These are phyloP conservation scores for Ophiostoma triangulosporum DNA, from an alignment of 2,329 filamentous ascomycete genomes.

Conservation along the genomic window DNA sequence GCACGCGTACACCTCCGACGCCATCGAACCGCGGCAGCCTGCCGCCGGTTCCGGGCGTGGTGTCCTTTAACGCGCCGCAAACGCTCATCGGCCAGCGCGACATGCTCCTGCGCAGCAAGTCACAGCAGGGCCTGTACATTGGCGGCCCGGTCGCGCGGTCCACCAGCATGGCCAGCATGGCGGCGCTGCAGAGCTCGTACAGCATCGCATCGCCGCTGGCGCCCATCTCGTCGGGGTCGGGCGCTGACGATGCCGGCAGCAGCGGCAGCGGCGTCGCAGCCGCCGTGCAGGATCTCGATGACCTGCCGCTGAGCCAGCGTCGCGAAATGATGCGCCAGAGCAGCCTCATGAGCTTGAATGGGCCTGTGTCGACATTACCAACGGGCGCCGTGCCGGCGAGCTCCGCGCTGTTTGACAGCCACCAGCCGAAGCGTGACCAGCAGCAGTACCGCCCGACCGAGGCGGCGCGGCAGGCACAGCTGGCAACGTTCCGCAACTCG, in stretches of 20 bases:
- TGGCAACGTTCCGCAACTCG: slow-evolving; percentile 55
- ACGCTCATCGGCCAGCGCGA: slow-evolving; percentile 44
- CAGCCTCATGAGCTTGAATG: slow-evolving; percentile 24
- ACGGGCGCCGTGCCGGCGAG: slow-evolving; percentile 18
- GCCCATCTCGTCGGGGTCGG: slow-evolving; percentile 3
- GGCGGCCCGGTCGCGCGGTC: slow-evolving; percentile 14
- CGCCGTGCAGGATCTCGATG: slow-evolving; percentile 37
- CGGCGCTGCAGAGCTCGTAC: not conserved
- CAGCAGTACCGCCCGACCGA: slow-evolving; percentile 23
- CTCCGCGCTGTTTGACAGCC: slow-evolving; percentile 34
- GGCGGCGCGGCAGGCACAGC: slow-evolving; percentile 39
- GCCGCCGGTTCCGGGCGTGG: slow-evolving; percentile 28
- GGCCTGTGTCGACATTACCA: slow-evolving; percentile 5
- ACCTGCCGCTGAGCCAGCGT: slow-evolving; percentile 59
- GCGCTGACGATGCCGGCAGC: slow-evolving; percentile 3
- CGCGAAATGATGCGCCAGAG: slow-evolving; percentile 45
- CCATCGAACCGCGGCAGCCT: slow-evolving; percentile 13
- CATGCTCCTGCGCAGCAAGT: slow-evolving; percentile 38
- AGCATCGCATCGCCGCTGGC: not conserved
- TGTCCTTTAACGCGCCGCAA: slow-evolving; percentile 38
- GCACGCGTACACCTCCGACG: not conserved
- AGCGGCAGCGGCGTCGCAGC: not conserved
- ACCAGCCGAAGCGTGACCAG: slow-evolving; percentile 38
- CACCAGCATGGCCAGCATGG: slow-evolving; percentile 9
- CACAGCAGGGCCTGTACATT: slow-evolving; percentile 26